Percentiles rank a stretch among this genome's conserved stretches.
phyloP scores from a whole-genome alignment of 148 eudicot species.

The Arbutus unedo region DNA sequence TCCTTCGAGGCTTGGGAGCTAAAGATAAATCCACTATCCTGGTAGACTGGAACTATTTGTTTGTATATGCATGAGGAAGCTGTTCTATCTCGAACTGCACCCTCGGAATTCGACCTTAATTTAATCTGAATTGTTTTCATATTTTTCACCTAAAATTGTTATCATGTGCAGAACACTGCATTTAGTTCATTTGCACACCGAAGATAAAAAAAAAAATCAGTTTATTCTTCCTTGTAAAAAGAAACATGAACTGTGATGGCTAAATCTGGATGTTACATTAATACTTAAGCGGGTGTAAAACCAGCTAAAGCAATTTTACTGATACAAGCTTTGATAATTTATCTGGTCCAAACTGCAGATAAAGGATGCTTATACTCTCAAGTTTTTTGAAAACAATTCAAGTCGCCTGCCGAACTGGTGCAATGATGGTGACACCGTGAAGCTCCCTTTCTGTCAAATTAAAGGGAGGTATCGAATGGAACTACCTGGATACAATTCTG shows the following conservation, averaged over 20 bases:
- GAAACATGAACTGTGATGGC: not conserved
- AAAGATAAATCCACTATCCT: not conserved
- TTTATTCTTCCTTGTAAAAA: not conserved
- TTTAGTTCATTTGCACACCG: not conserved
- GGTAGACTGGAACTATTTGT: not conserved
- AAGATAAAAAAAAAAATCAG: not conserved
- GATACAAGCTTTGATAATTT: not conserved
- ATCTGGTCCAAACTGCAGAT: conserved; percentile 51
- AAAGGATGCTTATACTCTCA: conserved; percentile 86
- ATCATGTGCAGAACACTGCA: not conserved
- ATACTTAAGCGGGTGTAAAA: not conserved
- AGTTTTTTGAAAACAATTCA: conserved; percentile 65
- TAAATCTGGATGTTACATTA: not conserved
- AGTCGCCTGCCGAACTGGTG: conserved; percentile 95
- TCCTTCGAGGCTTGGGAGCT: no score
- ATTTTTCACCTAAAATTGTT: not conserved
- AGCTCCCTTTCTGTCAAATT: conserved; percentile 90
- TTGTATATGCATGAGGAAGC: not conserved
- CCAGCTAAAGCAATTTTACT: not conserved
- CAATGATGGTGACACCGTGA: conserved; percentile 65
- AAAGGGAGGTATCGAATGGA: conserved; percentile 90
- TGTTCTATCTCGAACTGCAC: not conserved
- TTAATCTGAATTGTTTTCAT: not conserved
- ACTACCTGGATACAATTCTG: conserved; percentile 74
- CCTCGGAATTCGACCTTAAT: not conserved